phyloP scores from a whole-genome alignment of 2,329 filamentous ascomycete genomes.

The Alternaria longipes region DNA sequence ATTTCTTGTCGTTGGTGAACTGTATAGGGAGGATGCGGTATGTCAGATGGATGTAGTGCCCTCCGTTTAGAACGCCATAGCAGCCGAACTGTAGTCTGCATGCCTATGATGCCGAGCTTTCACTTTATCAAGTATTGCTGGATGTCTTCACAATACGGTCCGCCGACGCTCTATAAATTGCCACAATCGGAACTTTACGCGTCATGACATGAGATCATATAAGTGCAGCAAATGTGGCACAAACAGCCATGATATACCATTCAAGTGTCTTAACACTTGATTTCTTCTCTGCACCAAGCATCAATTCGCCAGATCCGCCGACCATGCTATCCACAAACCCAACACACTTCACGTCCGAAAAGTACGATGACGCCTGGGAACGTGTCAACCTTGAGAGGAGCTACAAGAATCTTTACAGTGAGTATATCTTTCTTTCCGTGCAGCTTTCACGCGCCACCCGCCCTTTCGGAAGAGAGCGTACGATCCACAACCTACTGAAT shows the following conservation, averaged over 20 bases:
- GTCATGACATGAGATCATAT: neutral
- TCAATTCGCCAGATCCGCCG: neutral
- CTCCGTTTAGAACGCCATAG: neutral
- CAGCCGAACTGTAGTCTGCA: neutral
- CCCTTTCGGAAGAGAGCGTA: neutral
- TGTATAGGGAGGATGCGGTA: too few relatives aligned
- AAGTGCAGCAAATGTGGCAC: neutral
- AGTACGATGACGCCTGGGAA: neutral
- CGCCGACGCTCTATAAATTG: too few relatives aligned
- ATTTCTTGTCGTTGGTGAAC: too few relatives aligned
- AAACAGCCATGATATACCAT: neutral
- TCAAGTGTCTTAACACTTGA: neutral
- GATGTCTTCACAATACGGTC: neutral
- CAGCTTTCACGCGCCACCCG: neutral
- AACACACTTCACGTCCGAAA: neutral
- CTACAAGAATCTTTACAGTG: neutral
- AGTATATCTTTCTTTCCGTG: neutral
- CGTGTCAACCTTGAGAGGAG: neutral
- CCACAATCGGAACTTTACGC: neutral
- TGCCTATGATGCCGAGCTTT: neutral
- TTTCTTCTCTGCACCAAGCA: neutral
- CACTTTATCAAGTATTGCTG: neutral
- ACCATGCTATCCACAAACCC: neutral
- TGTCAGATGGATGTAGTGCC: neutral
- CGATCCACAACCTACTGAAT: neutral